Evolutionary conservation across 768 basidiomycete genomes (phyloP).

Genomic region (Termitomyces sp.): DNA sequence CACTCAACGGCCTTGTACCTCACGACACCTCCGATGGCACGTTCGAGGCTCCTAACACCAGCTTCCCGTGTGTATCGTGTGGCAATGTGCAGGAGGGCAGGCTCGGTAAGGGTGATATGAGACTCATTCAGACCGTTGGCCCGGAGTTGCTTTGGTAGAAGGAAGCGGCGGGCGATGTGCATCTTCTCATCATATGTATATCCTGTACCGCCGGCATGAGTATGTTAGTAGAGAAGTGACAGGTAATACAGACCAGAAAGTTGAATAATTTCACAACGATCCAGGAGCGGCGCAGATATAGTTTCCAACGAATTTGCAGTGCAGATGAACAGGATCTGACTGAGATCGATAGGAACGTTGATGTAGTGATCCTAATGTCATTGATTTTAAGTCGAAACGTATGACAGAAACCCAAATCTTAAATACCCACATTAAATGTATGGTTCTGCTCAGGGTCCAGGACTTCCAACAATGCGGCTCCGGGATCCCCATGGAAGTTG

Average conservation of each 20-base stretch:
- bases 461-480: constrained; percentile 86
- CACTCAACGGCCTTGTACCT: constrained; percentile 90
- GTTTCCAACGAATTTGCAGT: constrained; percentile 90
- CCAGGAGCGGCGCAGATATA: constrained; percentile 82
- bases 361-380: constrained; percentile 81
- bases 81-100: constrained; percentile 67
- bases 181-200: constrained; percentile 92
- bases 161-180: constrained; percentile 81
- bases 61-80: constrained; percentile 87
- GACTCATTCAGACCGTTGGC: constrained; percentile 69
- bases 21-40: constrained; percentile 86
- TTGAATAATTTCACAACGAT: constrained; percentile 87
- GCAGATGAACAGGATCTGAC: constrained; percentile 88
- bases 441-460: constrained; percentile 94
- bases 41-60: constrained; percentile 87
- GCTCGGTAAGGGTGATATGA: constrained; percentile 65
- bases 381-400: not conserved
- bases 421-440: constrained; percentile 59
- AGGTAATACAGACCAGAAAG: constrained; percentile 53
- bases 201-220: constrained; percentile 30
- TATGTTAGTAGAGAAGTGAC: not conserved
- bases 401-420: not conserved
- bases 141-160: constrained; percentile 82
- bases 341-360: constrained; percentile 84
- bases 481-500: constrained; percentile 90